Evolutionary conservation across 2,329 filamentous ascomycete species (phyloP).

Genomic region (Chaetothyriales sp.): DNA sequence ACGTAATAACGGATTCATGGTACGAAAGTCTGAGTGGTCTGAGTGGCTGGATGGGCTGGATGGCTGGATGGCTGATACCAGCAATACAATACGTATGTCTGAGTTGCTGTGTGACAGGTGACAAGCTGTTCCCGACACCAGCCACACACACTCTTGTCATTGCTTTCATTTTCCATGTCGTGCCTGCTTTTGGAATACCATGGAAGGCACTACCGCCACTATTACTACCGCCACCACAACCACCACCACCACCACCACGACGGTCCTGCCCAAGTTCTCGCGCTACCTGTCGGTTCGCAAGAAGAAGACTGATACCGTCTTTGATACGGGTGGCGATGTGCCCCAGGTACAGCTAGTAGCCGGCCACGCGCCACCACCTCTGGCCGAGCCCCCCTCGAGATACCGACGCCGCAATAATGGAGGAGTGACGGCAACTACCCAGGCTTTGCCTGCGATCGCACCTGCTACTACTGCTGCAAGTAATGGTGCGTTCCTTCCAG

Average conservation of each 20-base stretch:
- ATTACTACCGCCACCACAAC: too few species aligned
- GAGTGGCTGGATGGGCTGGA: too few species aligned
- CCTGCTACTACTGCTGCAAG: background rate
- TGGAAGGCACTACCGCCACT: background rate
- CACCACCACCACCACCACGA: background rate
- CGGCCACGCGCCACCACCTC: slow-evolving; percentile 19
- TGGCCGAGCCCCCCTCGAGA: slow-evolving; percentile 27
- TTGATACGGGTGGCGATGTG: background rate
- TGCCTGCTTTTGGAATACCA: background rate
- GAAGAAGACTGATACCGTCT: slow-evolving; percentile 19
- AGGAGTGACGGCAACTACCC: background rate
- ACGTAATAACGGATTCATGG: too few species aligned
- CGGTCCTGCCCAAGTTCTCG: slow-evolving; percentile 35
- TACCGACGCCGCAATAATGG: slow-evolving; percentile 8
- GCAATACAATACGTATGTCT: background rate
- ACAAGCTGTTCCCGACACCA: background rate
- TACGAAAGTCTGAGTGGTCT: too few species aligned
- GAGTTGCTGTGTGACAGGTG: background rate
- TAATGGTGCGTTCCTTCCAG: background rate
- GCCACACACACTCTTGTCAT: background rate
- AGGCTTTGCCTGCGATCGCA: background rate
- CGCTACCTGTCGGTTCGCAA: slow-evolving; percentile 44
- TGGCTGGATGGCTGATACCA: too few species aligned
- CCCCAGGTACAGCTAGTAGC: slow-evolving; percentile 3
- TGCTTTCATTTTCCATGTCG: background rate